Conservation (phyloP, 169 alveolate species). For the Pseudocohnilembus persalinus region DNA sequence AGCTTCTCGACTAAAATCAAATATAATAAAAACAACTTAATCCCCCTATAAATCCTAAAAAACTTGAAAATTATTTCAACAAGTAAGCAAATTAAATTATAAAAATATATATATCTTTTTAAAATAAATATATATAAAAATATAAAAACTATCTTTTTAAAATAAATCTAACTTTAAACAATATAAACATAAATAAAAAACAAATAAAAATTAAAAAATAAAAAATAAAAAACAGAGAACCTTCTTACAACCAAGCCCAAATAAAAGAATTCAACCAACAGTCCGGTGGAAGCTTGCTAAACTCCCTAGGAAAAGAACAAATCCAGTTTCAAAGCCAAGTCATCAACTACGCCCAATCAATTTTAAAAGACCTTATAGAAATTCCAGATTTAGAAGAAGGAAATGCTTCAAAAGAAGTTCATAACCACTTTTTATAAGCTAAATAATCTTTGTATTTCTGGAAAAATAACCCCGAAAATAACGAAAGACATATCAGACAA, state of each 20-base stretch:
- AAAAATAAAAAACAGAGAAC: constrained; percentile 4
- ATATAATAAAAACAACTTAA: too few species aligned
- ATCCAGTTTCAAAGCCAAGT: background rate
- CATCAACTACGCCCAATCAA: constrained; percentile 2
- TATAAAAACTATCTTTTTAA: too few species aligned
- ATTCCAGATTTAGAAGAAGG: constrained; percentile 6
- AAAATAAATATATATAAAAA: too few species aligned
- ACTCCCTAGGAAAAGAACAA: constrained; percentile 14
- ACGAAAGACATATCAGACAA: constrained; percentile 39
- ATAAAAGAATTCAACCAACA: background rate
- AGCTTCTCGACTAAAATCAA: too few species aligned
- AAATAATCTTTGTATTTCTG: constrained; percentile 34
- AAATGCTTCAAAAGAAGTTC: background rate
- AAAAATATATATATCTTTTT: too few species aligned
- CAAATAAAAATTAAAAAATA: too few species aligned
- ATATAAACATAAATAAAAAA: too few species aligned
- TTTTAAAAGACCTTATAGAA: background rate
- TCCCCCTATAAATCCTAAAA: too few species aligned
- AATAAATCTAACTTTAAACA: too few species aligned
- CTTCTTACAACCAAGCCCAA: background rate
- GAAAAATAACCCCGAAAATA: constrained; percentile 50
- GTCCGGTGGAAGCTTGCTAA: background rate
- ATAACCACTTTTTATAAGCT: constrained; percentile 30
- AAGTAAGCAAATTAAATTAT: too few species aligned
- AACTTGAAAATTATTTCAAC: too few species aligned